Base-by-base conservation (phyloP, 2,329 filamentous ascomycete genomes). In the Fusarium duplospermum region DNA sequence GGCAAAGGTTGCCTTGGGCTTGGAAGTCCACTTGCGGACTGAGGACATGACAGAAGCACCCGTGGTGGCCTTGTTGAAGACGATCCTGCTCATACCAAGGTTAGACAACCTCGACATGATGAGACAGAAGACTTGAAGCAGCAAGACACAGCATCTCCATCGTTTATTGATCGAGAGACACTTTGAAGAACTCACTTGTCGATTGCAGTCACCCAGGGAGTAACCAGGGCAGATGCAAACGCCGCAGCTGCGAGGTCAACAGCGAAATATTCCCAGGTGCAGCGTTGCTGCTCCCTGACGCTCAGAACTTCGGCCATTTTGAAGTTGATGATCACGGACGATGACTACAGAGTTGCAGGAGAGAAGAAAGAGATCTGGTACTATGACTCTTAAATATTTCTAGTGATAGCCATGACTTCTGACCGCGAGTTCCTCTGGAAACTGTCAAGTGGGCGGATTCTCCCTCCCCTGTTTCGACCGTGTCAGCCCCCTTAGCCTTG, bases 151-250 rank as follows among this genome's bases (percentile, higher is more conserved):
- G 7, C 42, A 6, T 56, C 27, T 29, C 40, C 18, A 38, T 38
- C 29, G 14, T 52, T 29, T 61, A 52, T 27, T 61, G 27, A 52
- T 52, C 24, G 18, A 31, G 47, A 45, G 7, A 36, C 4, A 1
- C n/a, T 1, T 16, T 10, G 14, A 16, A 1, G 10, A 6, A 74
- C 76, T 70, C 24, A 78, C 76, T 74, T 76, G 14, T 78, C 75
- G 27, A 78, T 78, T 14, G 76, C 76, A n/a, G 73, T 75, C 11
- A 78, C 76, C 76, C 76, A 78, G 13, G 76, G 76, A 58, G 76
- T 75, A 16, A 78, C 76, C 33, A 78, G 42, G 22, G 75, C 76
- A 61, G 76, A 77, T 24, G 76, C 76, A 10, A 78, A 68, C 6
- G 76, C 73, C 0, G 76, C 76, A 24, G 76, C 76, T 4, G 69